phyloP scores from a whole-genome alignment of 2,329 filamentous ascomycete genomes.

The Cryphonectria radicalis region DNA sequence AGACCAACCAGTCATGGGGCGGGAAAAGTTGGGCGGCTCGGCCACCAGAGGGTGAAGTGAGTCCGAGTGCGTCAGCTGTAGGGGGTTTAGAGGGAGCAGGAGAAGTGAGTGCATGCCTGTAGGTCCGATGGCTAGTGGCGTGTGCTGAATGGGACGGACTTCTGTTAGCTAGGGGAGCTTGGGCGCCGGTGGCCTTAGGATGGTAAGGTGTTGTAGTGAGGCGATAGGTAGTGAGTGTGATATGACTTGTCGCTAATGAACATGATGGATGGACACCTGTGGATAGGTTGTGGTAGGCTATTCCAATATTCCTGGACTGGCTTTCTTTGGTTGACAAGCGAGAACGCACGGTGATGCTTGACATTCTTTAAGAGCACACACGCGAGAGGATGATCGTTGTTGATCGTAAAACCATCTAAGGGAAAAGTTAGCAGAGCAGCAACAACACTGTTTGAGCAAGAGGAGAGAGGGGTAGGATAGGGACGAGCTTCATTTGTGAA shows the following conservation, averaged over 20 bases:
- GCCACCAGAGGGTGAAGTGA: background rate
- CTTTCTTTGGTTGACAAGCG: background rate
- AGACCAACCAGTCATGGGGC: too few relatives aligned
- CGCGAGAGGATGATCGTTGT: background rate
- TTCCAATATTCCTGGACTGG: too few relatives aligned
- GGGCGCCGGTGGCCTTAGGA: background rate
- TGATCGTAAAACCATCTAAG: background rate
- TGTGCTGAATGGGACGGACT: background rate
- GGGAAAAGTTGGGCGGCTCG: background rate
- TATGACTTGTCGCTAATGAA: background rate
- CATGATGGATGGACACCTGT: background rate
- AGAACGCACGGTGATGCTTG: background rate
- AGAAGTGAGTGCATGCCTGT: background rate
- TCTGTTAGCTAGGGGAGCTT: background rate
- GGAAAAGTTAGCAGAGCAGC: background rate
- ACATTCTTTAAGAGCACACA: background rate
- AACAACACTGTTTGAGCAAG: background rate
- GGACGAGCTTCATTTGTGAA: background rate
- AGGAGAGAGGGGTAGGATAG: background rate
- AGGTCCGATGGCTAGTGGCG: background rate
- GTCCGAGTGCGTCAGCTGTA: background rate
- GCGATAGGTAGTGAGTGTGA: background rate
- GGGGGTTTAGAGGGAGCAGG: background rate
- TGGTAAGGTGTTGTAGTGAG: background rate
- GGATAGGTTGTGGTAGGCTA: too few relatives aligned